phyloP scores from a whole-genome alignment of 2,329 filamentous ascomycete species.

The Fusarium acutatum region DNA sequence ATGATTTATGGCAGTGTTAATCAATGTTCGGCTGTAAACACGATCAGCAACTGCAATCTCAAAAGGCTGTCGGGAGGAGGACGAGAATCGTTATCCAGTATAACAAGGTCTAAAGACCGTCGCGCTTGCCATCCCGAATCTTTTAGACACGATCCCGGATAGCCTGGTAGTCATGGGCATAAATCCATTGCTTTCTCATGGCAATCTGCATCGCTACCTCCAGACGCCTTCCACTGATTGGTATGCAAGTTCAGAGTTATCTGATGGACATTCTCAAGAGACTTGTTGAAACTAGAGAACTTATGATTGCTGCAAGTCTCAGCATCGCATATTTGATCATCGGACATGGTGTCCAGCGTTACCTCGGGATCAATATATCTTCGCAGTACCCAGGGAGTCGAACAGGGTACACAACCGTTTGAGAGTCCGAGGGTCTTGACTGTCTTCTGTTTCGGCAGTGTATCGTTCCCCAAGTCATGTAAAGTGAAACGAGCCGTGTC shows the following conservation, averaged over 20 bases:
- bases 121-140: neutral
- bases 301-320: neutral
- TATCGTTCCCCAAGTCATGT: neutral
- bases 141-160: neutral
- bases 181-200: neutral
- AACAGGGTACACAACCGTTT: neutral
- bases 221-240: neutral
- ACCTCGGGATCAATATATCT: neutral
- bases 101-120: neutral
- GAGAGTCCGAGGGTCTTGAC: neutral
- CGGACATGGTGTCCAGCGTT: neutral
- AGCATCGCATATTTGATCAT: neutral
- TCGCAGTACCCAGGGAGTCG: neutral
- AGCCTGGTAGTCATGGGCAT: neutral
- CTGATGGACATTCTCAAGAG: neutral
- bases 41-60: neutral
- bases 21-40: neutral
- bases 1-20: neutral
- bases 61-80: neutral
- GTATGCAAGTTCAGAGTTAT: neutral
- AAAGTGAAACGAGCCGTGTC: neutral
- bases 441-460: neutral
- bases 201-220: neutral
- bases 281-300: neutral
- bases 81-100: neutral